Evolutionary conservation across 1,139 yeast genomes (phyloP).

Genomic region (Suhomyces taliae): DNA sequence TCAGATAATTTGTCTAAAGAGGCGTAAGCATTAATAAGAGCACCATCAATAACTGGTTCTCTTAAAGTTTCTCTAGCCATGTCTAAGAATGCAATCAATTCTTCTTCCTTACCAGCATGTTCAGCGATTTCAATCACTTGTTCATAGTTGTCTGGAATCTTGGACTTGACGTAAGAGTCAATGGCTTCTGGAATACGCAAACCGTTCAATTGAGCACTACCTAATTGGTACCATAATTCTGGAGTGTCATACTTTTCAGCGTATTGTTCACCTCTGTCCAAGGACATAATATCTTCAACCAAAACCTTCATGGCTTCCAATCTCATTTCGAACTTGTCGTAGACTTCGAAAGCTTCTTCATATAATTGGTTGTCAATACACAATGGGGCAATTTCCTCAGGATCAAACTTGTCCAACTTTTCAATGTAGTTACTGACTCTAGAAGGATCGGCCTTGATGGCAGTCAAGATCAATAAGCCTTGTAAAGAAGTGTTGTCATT

Average conservation of each 20-base stretch:
- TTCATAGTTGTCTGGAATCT: constrained; percentile 86
- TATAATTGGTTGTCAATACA: constrained; percentile 84
- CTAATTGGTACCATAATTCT: constrained; percentile 92
- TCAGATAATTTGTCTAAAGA: constrained; percentile 72
- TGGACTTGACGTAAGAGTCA: constrained; percentile 83
- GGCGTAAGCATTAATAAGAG: constrained; percentile 85
- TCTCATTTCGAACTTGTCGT: constrained; percentile 79
- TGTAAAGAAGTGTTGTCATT: constrained; percentile 93
- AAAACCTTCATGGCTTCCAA: constrained; percentile 84
- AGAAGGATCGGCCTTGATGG: constrained; percentile 90
- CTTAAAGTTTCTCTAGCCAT: constrained; percentile 95
- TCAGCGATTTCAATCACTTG: constrained; percentile 94
- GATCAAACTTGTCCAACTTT: constrained; percentile 86
- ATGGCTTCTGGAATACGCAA: constrained; percentile 90
- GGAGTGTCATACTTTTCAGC: constrained; percentile 88
- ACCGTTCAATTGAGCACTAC: constrained; percentile 95
- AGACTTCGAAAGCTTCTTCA: constrained; percentile 95
- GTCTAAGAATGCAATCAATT: constrained; percentile 77
- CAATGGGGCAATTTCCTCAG: constrained; percentile 89
- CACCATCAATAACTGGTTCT: constrained; percentile 92
- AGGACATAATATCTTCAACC: constrained; percentile 89
- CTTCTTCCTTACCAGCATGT: constrained; percentile 95
- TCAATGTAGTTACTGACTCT: constrained; percentile 85
- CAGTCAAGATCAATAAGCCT: constrained; percentile 88
- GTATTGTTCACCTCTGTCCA: constrained; percentile 91